These are phyloP conservation scores for Komagataella kurtzmanii DNA, from an alignment of 805 yeast species.

Conservation along the genomic window DNA sequence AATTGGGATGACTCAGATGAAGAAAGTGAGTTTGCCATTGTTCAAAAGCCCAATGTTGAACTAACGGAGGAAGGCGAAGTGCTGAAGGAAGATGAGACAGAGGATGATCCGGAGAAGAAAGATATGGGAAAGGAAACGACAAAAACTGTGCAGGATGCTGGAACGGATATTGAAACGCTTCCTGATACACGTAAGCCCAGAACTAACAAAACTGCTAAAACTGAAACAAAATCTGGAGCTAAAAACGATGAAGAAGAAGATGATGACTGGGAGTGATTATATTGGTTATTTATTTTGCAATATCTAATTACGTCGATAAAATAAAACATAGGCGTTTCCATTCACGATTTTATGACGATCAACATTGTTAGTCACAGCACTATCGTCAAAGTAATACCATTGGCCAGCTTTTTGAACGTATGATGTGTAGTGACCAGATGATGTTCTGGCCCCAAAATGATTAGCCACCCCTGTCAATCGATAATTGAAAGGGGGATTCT, in stretches of 20 bases:
- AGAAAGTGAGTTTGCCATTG: slow-evolving; percentile 17
- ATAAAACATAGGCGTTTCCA: slow-evolving; percentile 71
- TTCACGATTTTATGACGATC: slow-evolving; percentile 43
- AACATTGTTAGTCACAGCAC: slow-evolving; percentile 43
- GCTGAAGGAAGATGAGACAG: slow-evolving; percentile 2
- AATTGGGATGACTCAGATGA: slow-evolving; percentile 41
- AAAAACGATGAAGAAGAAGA: slow-evolving; percentile 10
- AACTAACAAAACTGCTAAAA: no score
- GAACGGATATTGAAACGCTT: not conserved
- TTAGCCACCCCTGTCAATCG: slow-evolving; percentile 70
- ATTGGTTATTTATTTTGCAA: not conserved
- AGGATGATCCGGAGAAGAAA: slow-evolving; percentile 1
- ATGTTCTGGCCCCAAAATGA: slow-evolving; percentile 65
- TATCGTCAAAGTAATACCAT: slow-evolving; percentile 82
- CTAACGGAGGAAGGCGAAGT: not conserved
- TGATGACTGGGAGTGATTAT: slow-evolving; percentile 40
- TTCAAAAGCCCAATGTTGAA: slow-evolving; percentile 6
- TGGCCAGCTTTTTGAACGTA: slow-evolving; percentile 50
- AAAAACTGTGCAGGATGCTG: not conserved
- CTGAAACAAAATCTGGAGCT: not conserved
- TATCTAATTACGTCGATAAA: slow-evolving; percentile 38
- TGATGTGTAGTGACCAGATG: slow-evolving; percentile 81
- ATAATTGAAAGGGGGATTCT: slow-evolving; percentile 69
- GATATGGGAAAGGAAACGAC: slow-evolving; percentile 1
- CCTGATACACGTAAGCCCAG: not conserved